Evolutionary conservation across 2,329 filamentous ascomycete species (phyloP).

Genomic region (Ophiognomonia clavigignenti-juglandacearum): DNA sequence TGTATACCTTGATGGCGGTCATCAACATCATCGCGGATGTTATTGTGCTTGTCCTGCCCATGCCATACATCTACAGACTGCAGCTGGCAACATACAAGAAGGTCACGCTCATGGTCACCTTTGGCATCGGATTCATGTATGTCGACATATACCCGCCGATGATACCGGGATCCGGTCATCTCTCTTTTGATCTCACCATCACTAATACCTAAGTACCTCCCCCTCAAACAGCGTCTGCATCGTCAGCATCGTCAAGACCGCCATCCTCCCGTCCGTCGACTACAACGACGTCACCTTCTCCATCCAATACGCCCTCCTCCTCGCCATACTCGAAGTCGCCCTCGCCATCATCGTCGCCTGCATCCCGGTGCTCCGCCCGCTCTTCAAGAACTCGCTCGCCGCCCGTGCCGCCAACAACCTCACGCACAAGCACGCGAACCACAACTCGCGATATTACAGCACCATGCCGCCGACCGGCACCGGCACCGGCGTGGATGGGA

Average conservation of each 20-base stretch:
- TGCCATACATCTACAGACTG: conserved; percentile 5
- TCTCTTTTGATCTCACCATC: background rate
- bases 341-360: conserved; percentile 10
- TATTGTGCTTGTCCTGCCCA: conserved; percentile 3
- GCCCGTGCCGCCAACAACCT: background rate
- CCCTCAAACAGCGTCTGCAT: conserved; percentile 9
- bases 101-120: conserved; percentile 3
- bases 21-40: conserved; percentile 5
- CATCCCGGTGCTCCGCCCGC: conserved; percentile 13
- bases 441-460: background rate
- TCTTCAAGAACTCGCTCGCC: conserved; percentile 3
- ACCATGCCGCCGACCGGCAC: background rate
- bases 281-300: conserved; percentile 8
- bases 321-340: conserved; percentile 9
- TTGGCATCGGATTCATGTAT: conserved; percentile 5
- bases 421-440: no score
- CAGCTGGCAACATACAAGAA: conserved; percentile 7
- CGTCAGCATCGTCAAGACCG: conserved; percentile 12
- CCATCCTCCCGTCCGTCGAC: conserved; percentile 6
- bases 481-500: no score
- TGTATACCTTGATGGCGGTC: background rate
- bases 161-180: no score
- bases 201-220: background rate
- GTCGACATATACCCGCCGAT: no score
- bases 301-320: conserved; percentile 3